Base-by-base conservation (phyloP, 441 rosid species). In the Flueggea neowawraea region DNA sequence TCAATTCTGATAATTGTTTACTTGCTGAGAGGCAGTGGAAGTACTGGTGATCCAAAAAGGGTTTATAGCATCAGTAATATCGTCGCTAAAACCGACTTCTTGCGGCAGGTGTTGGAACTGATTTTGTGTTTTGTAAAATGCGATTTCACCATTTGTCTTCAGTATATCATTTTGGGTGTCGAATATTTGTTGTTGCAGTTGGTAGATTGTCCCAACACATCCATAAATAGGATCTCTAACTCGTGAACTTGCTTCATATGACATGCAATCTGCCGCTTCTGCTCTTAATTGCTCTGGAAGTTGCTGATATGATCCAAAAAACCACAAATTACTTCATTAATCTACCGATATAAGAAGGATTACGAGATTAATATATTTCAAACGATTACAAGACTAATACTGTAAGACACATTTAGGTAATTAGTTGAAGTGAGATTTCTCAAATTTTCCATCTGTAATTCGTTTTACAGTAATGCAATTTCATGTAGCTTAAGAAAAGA, bases 231-330 rank as follows among this genome's bases (percentile, higher is more conserved):
- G 78, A 55, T 69, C 73, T 50, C 50, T 17, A 14, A 69, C 52
- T 3, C 80, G 55, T 52, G 53, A 43, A 15, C 16, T 16, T 45
- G 80, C 80, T 57, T 72, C 78, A 8, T 52, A 36, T 0, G 64
- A 65, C 71, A 74, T 62, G 65, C 68, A 55, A 22, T 72, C 77
- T n/a, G 77, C 74, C 12, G 82, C 79, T 12, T 62, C 69, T 5
- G 11, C 62, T 51, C 71, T 39, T n/a, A 60, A n/a, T 36, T 67
- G 52, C 54, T 9, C 62, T 13, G 72, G 70, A 44, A 79, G 48
- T 57, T 63, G 72, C 74, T 70, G 74, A 36, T 16, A 22, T 22
- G 28, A 22, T 2, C 28, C 12, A 39, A n/a, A 16, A 53, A 16
- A 3, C 7, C 50, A 10, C n/a, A 47, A 10, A 5, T 36, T 5